Evolutionary conservation across 495 filamentous ascomycete genomes (phyloP).

Genomic region (Rhypophila decipiens): DNA sequence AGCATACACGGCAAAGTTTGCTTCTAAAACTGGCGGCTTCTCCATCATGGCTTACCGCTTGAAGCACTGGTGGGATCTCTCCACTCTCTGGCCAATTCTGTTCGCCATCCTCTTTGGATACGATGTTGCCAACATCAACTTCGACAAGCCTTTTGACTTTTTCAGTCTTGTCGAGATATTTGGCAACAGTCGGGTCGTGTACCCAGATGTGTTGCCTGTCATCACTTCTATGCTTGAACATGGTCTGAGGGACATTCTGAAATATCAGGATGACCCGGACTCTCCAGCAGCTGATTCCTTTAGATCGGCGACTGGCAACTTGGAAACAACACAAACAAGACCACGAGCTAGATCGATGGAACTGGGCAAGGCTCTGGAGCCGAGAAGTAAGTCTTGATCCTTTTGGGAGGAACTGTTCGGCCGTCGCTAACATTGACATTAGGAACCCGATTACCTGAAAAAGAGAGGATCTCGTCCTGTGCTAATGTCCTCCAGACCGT

Average conservation of each 20-base stretch:
- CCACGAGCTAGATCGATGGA: conserved; percentile 43
- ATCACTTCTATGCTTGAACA: conserved; percentile 85
- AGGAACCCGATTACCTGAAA: conserved; percentile 31
- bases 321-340: conserved; percentile 23
- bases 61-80: conserved; percentile 82
- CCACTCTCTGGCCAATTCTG: conserved; percentile 79
- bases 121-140: conserved; percentile 69
- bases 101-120: conserved; percentile 83
- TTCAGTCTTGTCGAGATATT: conserved; percentile 70
- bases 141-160: conserved; percentile 65
- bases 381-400: conserved; percentile 36
- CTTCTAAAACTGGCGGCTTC: conserved; percentile 79
- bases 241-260: conserved; percentile 62
- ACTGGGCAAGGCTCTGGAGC: conserved; percentile 42
- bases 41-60: conserved; percentile 73
- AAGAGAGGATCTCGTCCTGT: conserved; percentile 44
- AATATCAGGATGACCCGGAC: conserved; percentile 52
- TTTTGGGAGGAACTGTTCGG: neutral
- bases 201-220: conserved; percentile 73
- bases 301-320: conserved; percentile 9
- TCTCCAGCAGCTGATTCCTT: conserved; percentile 34
- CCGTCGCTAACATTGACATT: conserved; percentile 10
- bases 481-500: conserved; percentile 61
- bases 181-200: conserved; percentile 55
- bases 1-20: conserved; percentile 76